Base-by-base conservation (phyloP, 495 filamentous ascomycete species). In the Oidiodendron maius region DNA sequence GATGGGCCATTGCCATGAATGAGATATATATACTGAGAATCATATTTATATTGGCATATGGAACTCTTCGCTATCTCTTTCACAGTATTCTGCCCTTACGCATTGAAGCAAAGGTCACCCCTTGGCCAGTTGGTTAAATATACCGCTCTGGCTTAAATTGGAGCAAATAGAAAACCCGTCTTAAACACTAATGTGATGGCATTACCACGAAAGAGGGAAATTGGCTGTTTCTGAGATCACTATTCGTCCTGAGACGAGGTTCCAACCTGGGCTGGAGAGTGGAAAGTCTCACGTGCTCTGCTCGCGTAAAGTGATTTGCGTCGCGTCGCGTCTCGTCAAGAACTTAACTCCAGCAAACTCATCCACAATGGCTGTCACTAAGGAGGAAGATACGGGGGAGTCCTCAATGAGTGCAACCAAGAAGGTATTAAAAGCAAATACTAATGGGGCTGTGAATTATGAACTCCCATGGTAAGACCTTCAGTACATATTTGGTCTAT, bases 381-480 rank as follows among this genome's bases (percentile, higher is more conserved):
- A 61, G 23, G 51, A 28, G 4, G 49, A 50, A 44, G 61, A 59
- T 71, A 72, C 50, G 48, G 78, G 77, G 51, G 89, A 96, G 64
- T 93, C 90, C 9, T 95, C 91, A 12, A 82, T 80, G 8, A 74
- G 81, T 21, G 85, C 82, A 16, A 72, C 82, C 49, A 82, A 80
- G 51, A 84, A 83, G 64, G 80, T 78, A 10, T 66, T 82, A 38
- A 83, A 79, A 40, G 68, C 82, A n/a, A 71, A 76, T 41, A 70
- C 80, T 11, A 81, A 76, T 41, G 81, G 75, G 18, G 74, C 75
- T 46, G 64, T 77, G 15, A 74, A 77, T 49, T 95, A 94, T 62
- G 93, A 98, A 62, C 75, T 98, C 20, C 93, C 93, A 70, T 96
- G 91, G 91, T 94, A 69, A 41, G 74, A 22, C 38, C 55, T 43